Percentiles rank a stretch among this genome's conserved stretches.
These are phyloP conservation scores for Grigorovia yakushimaensis DNA, from an alignment of 805 yeast genomes.

Conservation along the genomic window DNA sequence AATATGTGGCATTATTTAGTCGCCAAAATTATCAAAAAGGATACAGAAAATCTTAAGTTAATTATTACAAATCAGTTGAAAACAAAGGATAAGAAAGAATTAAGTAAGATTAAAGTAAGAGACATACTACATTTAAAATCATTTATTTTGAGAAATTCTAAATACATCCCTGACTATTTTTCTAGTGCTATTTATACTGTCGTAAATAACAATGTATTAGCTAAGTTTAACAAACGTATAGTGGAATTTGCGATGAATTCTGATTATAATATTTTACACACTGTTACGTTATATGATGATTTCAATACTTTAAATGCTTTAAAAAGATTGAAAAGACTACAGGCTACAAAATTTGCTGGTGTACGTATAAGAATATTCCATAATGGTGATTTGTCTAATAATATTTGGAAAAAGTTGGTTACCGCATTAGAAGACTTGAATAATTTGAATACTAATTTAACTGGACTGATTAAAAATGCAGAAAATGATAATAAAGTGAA, in stretches of 20 bases:
- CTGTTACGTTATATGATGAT: slow-evolving; percentile 53
- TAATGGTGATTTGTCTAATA: slow-evolving; percentile 12
- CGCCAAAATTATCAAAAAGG: slow-evolving; percentile 45
- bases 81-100: slow-evolving; percentile 2
- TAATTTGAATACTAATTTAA: background rate
- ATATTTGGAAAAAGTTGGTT: slow-evolving; percentile 16
- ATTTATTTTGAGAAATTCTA: slow-evolving; percentile 35
- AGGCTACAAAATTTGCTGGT: slow-evolving; percentile 21
- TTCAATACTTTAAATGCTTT: slow-evolving; percentile 32
- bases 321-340: slow-evolving; percentile 35
- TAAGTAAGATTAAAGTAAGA: slow-evolving; percentile 16
- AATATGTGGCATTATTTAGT: slow-evolving; percentile 46
- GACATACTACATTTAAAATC: slow-evolving; percentile 25
- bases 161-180: slow-evolving; percentile 41
- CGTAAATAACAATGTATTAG: slow-evolving; percentile 15
- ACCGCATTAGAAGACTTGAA: background rate
- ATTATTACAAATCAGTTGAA: slow-evolving; percentile 16
- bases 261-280: slow-evolving; percentile 22
- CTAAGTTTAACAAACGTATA: slow-evolving; percentile 12
- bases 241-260: slow-evolving; percentile 13
- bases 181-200: slow-evolving; percentile 25
- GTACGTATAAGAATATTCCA: slow-evolving; percentile 35
- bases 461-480: background rate
- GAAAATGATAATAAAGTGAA: background rate
- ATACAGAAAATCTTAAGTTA: slow-evolving; percentile 27